phyloP scores from a whole-genome alignment of 2,329 filamentous ascomycete genomes.

The Scedosporium apiospermum region DNA sequence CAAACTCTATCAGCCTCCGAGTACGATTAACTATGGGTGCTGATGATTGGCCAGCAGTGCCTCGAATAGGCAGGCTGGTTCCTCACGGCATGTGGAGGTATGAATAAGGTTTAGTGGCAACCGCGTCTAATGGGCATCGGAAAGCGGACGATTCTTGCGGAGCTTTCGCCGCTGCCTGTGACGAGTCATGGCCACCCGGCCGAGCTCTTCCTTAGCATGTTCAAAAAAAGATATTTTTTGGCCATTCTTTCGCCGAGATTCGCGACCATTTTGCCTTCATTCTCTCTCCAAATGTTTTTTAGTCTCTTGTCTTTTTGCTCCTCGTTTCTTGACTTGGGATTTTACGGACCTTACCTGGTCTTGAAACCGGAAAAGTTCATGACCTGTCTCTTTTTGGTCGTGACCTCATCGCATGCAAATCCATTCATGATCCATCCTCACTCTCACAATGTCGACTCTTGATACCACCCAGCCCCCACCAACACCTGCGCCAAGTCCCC shows the following conservation, averaged over 20 bases:
- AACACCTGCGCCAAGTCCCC: neutral
- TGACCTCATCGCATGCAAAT: neutral
- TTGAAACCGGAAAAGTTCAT: neutral
- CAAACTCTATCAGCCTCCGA: neutral
- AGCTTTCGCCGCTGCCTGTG: neutral
- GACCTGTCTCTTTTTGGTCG: neutral
- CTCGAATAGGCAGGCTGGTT: neutral
- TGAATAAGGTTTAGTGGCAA: neutral
- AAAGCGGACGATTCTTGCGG: neutral
- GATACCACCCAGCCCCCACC: neutral
- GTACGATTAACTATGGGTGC: too few species aligned
- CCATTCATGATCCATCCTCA: neutral
- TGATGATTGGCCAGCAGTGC: neutral
- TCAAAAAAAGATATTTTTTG: neutral
- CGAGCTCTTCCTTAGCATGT: too few species aligned
- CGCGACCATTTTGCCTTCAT: neutral
- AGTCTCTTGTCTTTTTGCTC: neutral
- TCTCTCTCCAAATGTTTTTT: neutral
- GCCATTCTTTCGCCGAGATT: neutral
- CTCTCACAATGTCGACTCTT: neutral
- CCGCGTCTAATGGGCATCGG: neutral
- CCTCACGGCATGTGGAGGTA: neutral
- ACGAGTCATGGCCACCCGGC: neutral
- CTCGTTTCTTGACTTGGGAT: too few species aligned
- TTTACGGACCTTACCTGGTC: neutral